Base-by-base conservation (phyloP, 2,329 filamentous ascomycete species). In the Pseudogymnoascus sp. region DNA sequence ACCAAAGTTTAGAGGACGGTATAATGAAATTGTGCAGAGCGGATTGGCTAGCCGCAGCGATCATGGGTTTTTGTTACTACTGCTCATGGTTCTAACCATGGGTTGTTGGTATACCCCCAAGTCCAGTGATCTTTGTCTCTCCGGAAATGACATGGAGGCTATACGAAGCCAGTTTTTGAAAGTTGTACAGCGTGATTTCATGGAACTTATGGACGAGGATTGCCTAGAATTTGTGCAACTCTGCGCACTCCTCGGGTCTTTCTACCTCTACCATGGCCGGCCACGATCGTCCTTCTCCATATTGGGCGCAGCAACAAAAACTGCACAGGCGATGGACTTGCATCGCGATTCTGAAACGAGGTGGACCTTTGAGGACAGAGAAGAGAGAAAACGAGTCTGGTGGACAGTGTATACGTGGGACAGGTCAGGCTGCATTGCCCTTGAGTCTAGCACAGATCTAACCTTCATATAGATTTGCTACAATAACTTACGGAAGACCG, bases 201-300 rank as follows among this genome's bases (percentile, higher is more conserved):
- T 75, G n/a, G 74, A 77, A 24, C 59, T 79, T 16, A 75, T 79
- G 71, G 76, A 78, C 62, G 68, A 75, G 22, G 72, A 71, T n/a
- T 75, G 72, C 0, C 62, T 78, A 11, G 71, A 70, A 8, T 72
- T 73, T 4, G 72, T 74, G 2, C 77, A 78, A 66, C 71, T 72
- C 4, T 75, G 75, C 43, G 73, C 75, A 38, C 68, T 79, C 12
- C 69, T 78, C 1, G 77, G 77, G 4, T 76, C 75, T 1, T 75
- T 76, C 60, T 73, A 75, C 40, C 70, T 78, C 12, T 79, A 78
- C 59, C 76, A 78, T 63, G 77, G 77, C 6, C 72, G 73, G 26
- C 77, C 76, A 1, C 76, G 75, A 40, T 65, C 75, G 7, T 75
- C 76, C 1, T 77, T 66, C 33, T 62, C 65, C 3, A 61, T 65